Base-by-base conservation (phyloP, 139 green algal genomes). In the Mychonastes homosphaera region DNA sequence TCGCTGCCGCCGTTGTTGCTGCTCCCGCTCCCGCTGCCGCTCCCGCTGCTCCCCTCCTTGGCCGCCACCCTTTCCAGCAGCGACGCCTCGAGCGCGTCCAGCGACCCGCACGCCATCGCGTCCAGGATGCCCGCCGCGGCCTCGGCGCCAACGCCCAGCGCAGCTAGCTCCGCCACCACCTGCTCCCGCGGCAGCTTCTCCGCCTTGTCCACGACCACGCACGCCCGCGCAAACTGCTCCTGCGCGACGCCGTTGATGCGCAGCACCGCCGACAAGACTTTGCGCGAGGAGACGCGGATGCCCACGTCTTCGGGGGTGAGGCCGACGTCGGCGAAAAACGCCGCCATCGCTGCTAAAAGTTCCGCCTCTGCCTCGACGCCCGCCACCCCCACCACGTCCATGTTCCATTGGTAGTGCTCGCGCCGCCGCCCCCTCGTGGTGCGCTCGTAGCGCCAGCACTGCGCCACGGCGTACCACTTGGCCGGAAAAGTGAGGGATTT, bases 331-430 rank as follows among this genome's bases (percentile, higher is more conserved):
- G 74, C 54, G 65, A 99, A 96, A 57, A 99, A 93, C n/a, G 72
- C 63, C 1, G 72, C 75, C 10, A 97, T 86, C 23, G 92, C 92
- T 2, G 82, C 73, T 51, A 99, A 73, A 49, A 99, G 79, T 82
- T 98, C 92, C 32, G 85, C 92, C 74, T 99, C 92, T 3, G 92
- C 92, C 67, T 86, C 79, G 12, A 86, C 59, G 41, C 59, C 59
- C n/a, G 83, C 46, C 32, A 94, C 88, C 6, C 88, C 88, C 3
- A 97, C 69, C 49, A 98, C 86, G 76, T 98, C 92, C 88, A 98
- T 95, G 77, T 98, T 98, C 78, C 91, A 97, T 67, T 98, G 91
- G 60, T 95, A 98, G 72, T 98, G 92, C 84, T 98, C 91, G 4
- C 91, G 76, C 72, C 88, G 65, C 21, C 92, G 66, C 2, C 92